These are phyloP conservation scores for Rubus idaeus DNA, from an alignment of 306 rosid genomes.

Conservation along the genomic window DNA sequence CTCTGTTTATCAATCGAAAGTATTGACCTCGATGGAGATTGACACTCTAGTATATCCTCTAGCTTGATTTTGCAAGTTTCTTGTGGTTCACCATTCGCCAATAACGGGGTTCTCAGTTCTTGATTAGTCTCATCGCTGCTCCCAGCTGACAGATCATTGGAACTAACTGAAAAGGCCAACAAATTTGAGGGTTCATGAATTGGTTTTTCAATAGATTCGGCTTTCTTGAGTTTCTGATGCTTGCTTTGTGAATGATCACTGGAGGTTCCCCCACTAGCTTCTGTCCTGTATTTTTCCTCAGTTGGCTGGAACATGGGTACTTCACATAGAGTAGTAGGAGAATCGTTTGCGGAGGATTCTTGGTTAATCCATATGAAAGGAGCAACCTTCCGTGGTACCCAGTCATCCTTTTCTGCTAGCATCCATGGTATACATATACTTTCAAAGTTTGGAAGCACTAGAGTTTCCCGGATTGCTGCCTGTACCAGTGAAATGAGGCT, in stretches of 20 bases:
- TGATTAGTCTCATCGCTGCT: slow-evolving; percentile 27
- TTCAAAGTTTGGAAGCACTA: slow-evolving; percentile 86
- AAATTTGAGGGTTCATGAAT: slow-evolving; percentile 43
- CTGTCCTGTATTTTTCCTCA: slow-evolving; percentile 38
- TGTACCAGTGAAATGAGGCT: slow-evolving; percentile 43
- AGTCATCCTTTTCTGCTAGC: slow-evolving; percentile 86
- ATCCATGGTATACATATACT: slow-evolving; percentile 72
- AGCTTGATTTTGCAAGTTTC: slow-evolving; percentile 37
- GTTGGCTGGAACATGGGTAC: slow-evolving; percentile 27
- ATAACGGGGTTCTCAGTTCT: slow-evolving; percentile 50
- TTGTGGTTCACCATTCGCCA: slow-evolving; percentile 34
- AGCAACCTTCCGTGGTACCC: slow-evolving; percentile 73
- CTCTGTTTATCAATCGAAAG: slow-evolving; percentile 28
- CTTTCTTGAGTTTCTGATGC: slow-evolving; percentile 19
- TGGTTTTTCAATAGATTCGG: slow-evolving; percentile 35
- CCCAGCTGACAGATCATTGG: slow-evolving; percentile 26
- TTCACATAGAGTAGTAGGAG: slow-evolving; percentile 35
- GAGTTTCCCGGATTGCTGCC: slow-evolving; percentile 64
- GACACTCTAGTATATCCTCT: slow-evolving; percentile 32
- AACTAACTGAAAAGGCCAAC: slow-evolving; percentile 22
- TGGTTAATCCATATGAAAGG: slow-evolving; percentile 80
- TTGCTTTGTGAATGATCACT: slow-evolving; percentile 37
- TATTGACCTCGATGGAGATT: slow-evolving; percentile 32
- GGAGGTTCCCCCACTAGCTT: slow-evolving; percentile 36
- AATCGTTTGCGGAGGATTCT: slow-evolving; percentile 47